These are phyloP conservation scores for Microcyclosporella mali DNA, from an alignment of 2,329 filamentous ascomycete species.

Conservation along the genomic window DNA sequence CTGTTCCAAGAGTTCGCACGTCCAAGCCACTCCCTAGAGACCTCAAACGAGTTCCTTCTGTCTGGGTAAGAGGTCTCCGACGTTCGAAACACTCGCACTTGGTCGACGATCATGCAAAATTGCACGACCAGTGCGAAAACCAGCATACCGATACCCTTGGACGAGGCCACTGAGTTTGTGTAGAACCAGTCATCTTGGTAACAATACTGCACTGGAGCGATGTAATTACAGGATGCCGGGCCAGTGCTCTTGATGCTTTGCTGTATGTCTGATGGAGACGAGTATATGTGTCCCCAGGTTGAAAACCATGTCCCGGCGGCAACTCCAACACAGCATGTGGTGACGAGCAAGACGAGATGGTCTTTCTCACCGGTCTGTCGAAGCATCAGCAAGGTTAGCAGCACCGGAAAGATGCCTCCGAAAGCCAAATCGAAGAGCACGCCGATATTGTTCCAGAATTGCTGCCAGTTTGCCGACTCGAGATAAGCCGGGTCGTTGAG, in stretches of 20 bases:
- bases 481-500: conserved; percentile 10
- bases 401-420: conserved; percentile 10
- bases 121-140: conserved; percentile 11
- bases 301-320: conserved; percentile 11
- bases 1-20: too few species aligned
- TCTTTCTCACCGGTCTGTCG: conserved; percentile 9
- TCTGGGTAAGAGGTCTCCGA: not conserved
- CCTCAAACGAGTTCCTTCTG: not conserved
- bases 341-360: conserved; percentile 6
- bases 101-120: conserved; percentile 13
- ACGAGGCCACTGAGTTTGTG: conserved; percentile 2
- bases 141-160: conserved; percentile 9
- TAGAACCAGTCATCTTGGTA: too few species aligned
- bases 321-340: conserved; percentile 8
- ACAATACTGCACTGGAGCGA: conserved; percentile 13
- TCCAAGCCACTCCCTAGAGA: too few species aligned
- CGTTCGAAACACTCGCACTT: conserved; percentile 4
- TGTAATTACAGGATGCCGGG: not conserved
- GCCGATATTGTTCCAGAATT: conserved; percentile 12
- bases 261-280: too few species aligned
- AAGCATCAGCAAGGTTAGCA: conserved; percentile 11
- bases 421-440: conserved; percentile 11
- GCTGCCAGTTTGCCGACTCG: conserved; percentile 5
- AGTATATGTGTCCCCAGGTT: conserved; percentile 1
- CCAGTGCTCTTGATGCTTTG: not conserved